Base-by-base conservation (phyloP, 768 basidiomycete species). In the Pholiota microspora region DNA sequence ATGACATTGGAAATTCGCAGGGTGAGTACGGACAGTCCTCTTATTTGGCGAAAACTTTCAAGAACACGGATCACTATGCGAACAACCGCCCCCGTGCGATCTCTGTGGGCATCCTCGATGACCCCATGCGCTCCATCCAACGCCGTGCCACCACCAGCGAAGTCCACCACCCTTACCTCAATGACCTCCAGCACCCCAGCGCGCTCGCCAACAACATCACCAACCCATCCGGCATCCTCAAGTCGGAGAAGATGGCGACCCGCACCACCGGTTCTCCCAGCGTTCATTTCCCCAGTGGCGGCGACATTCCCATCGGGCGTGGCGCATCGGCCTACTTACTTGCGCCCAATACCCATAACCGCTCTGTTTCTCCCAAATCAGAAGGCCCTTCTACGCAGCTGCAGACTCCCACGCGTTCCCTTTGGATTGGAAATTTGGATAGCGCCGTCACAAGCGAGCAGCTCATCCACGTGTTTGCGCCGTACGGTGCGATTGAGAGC, bases 391-490 rank as follows among this genome's bases (percentile, higher is more conserved):
- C 82, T 31, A 82, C 84, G 10, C 90, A 94, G 64, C 82, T 87
- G 51, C 95, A 98, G 72, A 88, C 92, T 35, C 96, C 97, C 31
- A 96, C 96, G 9, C 87, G 97, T 48, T 95, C 93, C 29, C 77
- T 99, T 25, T 99, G 97, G 96, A 97, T 99, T 66, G 97, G 97
- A 46, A 98, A 98, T 71, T 77, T 99, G 47, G 97, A 98, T 70
- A 92, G 90, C 61, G 89, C 89, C 51, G 92, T 96, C 52, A 94
- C 94, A 2, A 92, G 92, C 63, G 92, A 95, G 67, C 92, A 97
- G 66, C 85, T 99, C 51, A 92, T 97, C 53, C 88, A 91, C 60
- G 92, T 97, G 24, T 99, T 99, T 71, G 90, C 93, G 24, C 89
- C 91, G 0, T 99, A 99, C 67, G 97, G 97, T 51, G 91, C 94